Percentiles rank a stretch among this genome's conserved stretches.
phyloP scores from a whole-genome alignment of 2,329 filamentous ascomycete genomes.

The Neopestalotiopsis sp. region DNA sequence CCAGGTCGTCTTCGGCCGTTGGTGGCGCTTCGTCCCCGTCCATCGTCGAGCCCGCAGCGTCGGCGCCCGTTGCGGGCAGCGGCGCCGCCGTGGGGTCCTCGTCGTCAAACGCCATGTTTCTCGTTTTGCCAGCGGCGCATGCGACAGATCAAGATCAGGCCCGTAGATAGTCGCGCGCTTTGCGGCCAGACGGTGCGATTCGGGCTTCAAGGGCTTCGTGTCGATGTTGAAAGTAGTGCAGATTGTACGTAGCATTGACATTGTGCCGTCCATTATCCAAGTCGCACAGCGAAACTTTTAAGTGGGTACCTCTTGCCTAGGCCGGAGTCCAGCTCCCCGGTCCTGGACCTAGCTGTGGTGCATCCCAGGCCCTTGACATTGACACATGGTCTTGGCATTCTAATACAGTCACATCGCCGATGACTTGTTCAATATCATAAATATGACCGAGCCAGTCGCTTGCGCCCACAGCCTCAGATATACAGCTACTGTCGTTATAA shows the following conservation, averaged over 20 bases:
- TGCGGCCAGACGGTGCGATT: background rate
- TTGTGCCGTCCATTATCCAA: background rate
- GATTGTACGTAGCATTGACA: background rate
- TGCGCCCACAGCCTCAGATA: no score
- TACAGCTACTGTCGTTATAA: no score
- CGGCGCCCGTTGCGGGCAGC: background rate
- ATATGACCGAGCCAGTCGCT: no score
- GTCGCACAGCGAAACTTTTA: background rate
- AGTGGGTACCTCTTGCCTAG: background rate
- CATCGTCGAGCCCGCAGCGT: conserved; percentile 15
- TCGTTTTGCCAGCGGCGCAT: background rate
- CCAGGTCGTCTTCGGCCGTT: conserved; percentile 16
- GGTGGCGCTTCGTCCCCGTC: conserved; percentile 19
- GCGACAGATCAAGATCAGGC: background rate
- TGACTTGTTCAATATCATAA: no score
- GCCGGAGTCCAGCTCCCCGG: background rate
- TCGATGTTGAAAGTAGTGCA: background rate
- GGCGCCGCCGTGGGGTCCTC: conserved; percentile 38
- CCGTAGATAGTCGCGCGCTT: background rate
- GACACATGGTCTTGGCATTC: no score
- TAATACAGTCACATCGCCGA: no score
- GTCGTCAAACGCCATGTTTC: conserved; percentile 38
- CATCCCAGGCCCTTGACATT: background rate
- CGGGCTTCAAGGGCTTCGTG: background rate
- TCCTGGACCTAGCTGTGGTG: background rate